Evolutionary conservation across 2,329 filamentous ascomycete species (phyloP).

Genomic region (Rhinocladiella similis): DNA sequence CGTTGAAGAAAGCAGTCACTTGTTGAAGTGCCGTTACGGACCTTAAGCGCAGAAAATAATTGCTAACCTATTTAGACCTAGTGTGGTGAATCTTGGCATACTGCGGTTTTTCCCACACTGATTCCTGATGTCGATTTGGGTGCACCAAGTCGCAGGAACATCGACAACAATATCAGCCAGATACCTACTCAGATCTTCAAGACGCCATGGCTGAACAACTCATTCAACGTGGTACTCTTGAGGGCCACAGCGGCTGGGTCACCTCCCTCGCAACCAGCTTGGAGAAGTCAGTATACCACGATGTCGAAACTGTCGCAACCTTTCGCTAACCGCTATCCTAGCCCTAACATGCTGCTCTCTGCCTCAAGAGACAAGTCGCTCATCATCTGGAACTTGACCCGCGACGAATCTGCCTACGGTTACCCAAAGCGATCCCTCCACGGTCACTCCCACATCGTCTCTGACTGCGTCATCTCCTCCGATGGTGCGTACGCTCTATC

Average conservation of each 20-base stretch:
- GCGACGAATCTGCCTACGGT: conserved; percentile 96
- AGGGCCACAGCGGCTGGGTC: conserved; percentile 99
- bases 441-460: conserved; percentile 99
- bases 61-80: background rate
- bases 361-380: conserved; percentile 96
- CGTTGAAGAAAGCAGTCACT: no score
- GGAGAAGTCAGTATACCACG: conserved; percentile 73
- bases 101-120: conserved; percentile 1
- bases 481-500: conserved; percentile 99
- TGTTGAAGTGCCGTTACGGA: no score
- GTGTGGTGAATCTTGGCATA: conserved; percentile 1
- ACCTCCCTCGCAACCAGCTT: conserved; percentile 97
- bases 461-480: conserved; percentile 99
- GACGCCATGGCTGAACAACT: conserved; percentile 83
- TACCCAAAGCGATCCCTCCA: conserved; percentile 99
- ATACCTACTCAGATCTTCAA: conserved; percentile 17
- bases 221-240: conserved; percentile 94
- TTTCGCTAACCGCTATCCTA: conserved; percentile 44
- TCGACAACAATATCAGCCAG: conserved; percentile 5
- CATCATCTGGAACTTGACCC: conserved; percentile 99
- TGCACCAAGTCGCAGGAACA: conserved; percentile 2
- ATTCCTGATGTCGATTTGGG: background rate
- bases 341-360: conserved; percentile 99
- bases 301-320: conserved; percentile 27
- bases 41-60: no score